Evolutionary conservation across 2,329 filamentous ascomycete genomes (phyloP).

Genomic region (Trichoderma asperellum): DNA sequence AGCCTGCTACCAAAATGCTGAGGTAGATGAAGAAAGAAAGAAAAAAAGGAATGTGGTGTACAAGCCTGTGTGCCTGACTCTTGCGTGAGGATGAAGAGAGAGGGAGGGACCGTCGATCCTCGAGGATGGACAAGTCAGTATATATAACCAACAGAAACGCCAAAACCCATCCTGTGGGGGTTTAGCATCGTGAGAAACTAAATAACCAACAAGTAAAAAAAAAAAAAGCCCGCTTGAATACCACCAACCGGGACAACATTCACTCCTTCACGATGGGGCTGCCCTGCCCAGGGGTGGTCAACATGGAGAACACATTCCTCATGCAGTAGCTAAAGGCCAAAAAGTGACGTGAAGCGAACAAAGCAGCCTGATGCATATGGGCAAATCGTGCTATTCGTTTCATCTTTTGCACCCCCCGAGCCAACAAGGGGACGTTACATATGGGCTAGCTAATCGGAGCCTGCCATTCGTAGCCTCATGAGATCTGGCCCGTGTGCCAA

Average conservation of each 20-base stretch:
- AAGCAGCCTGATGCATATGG: not conserved
- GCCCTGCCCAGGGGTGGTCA: not conserved
- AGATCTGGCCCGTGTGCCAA: not conserved
- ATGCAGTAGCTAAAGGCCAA: not conserved
- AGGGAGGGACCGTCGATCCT: not conserved
- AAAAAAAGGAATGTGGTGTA: not conserved
- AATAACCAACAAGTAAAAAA: not conserved
- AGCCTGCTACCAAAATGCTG: not conserved
- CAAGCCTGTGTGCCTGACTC: not conserved
- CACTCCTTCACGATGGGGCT: not conserved
- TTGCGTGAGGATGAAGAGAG: not conserved
- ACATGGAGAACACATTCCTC: not conserved
- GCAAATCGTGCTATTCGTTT: not conserved
- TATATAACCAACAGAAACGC: not conserved
- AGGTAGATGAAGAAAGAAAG: not conserved
- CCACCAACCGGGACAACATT: not conserved
- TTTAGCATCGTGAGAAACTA: not conserved
- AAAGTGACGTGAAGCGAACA: not conserved
- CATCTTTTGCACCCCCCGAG: not conserved
- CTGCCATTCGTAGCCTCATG: not conserved
- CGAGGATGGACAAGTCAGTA: not conserved
- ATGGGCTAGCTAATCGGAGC: slow-evolving; percentile 2
- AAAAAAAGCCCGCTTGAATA: not conserved
- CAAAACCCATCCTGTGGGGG: not conserved
- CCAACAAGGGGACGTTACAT: slow-evolving; percentile 13